phyloP scores from a whole-genome alignment of 805 yeast genomes.

The Candida odintsovae region DNA sequence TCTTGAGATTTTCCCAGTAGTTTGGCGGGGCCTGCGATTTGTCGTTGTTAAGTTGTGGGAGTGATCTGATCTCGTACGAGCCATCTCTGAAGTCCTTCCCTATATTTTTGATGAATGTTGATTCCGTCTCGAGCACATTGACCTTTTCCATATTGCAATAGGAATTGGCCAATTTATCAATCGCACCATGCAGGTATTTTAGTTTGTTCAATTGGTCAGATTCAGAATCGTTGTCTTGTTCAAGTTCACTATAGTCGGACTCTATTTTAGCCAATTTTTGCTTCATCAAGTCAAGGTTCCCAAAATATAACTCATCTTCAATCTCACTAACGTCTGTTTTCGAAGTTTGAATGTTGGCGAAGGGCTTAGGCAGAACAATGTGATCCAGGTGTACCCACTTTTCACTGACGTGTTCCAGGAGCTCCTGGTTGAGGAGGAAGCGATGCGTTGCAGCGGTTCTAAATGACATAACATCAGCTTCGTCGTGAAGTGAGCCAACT shows the following conservation, averaged over 20 bases:
- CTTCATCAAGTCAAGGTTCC: slow-evolving; percentile 18
- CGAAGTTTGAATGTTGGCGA: slow-evolving; percentile 14
- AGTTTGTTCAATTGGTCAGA: neutral
- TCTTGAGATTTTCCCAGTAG: slow-evolving; percentile 20
- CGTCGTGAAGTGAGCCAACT: slow-evolving; percentile 36
- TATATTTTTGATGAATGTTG: slow-evolving; percentile 4
- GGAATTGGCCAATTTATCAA: slow-evolving; percentile 7
- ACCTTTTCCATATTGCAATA: slow-evolving; percentile 2
- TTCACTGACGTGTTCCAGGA: slow-evolving; percentile 41
- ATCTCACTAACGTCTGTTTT: slow-evolving; percentile 10
- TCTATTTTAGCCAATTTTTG: slow-evolving; percentile 14
- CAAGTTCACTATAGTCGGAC: slow-evolving; percentile 15
- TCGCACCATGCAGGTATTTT: slow-evolving; percentile 5
- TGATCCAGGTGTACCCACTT: slow-evolving; percentile 40
- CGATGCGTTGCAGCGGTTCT: slow-evolving; percentile 39
- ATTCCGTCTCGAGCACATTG: slow-evolving; percentile 3
- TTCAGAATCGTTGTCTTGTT: neutral
- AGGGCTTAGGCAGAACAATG: slow-evolving; percentile 36
- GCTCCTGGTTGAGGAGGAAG: slow-evolving; percentile 42
- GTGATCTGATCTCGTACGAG: slow-evolving; percentile 6
- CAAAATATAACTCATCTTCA: slow-evolving; percentile 21
- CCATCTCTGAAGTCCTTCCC: slow-evolving; percentile 3
- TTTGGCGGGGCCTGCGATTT: slow-evolving; percentile 18
- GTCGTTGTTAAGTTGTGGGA: slow-evolving; percentile 12
- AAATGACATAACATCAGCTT: slow-evolving; percentile 47